phyloP scores from a whole-genome alignment of 108 stramenopile species.

The Cyclostephanos invisitatus region DNA sequence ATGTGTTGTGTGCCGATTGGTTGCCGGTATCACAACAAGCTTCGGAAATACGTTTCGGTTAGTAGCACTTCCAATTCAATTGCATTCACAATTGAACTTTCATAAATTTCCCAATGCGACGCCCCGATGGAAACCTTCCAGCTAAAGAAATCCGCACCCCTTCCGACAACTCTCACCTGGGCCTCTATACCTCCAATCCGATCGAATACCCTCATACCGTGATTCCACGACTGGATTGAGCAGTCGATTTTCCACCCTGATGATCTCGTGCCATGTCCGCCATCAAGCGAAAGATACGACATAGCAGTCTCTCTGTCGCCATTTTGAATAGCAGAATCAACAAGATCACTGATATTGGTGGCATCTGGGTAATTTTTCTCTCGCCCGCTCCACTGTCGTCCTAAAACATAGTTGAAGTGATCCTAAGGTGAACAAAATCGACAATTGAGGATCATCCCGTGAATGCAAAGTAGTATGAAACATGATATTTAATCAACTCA shows the following conservation, averaged over 20 bases:
- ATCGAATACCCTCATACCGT: slow-evolving; percentile 51
- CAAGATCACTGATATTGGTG: slow-evolving; percentile 51
- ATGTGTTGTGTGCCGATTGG: too few species aligned
- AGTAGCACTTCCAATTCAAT: slow-evolving; percentile 23
- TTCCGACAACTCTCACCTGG: slow-evolving; percentile 19
- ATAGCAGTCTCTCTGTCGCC: slow-evolving; percentile 67
- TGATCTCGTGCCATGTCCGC: slow-evolving; percentile 72
- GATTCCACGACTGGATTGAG: slow-evolving; percentile 73
- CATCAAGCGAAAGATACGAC: slow-evolving; percentile 61
- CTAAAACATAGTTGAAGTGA: slow-evolving; percentile 78
- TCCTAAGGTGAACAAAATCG: slow-evolving; percentile 28
- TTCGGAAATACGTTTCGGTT: background rate
- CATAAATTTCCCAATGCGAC: slow-evolving; percentile 53
- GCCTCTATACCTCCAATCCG: slow-evolving; percentile 13
- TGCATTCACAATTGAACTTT: slow-evolving; percentile 40
- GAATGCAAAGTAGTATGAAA: background rate
- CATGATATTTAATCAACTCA: slow-evolving; percentile 14
- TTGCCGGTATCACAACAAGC: slow-evolving; percentile 3
- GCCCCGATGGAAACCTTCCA: slow-evolving; percentile 46
- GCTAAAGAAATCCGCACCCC: slow-evolving; percentile 24
- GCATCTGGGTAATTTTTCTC: slow-evolving; percentile 34
- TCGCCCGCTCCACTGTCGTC: slow-evolving; percentile 33
- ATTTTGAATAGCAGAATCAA: slow-evolving; percentile 65
- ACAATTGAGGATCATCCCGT: too few species aligned
- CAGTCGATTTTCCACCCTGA: slow-evolving; percentile 77